Evolutionary conservation across 352 stramenopile species (phyloP).

Genomic region (Phytopythium chamaehyphon): DNA sequence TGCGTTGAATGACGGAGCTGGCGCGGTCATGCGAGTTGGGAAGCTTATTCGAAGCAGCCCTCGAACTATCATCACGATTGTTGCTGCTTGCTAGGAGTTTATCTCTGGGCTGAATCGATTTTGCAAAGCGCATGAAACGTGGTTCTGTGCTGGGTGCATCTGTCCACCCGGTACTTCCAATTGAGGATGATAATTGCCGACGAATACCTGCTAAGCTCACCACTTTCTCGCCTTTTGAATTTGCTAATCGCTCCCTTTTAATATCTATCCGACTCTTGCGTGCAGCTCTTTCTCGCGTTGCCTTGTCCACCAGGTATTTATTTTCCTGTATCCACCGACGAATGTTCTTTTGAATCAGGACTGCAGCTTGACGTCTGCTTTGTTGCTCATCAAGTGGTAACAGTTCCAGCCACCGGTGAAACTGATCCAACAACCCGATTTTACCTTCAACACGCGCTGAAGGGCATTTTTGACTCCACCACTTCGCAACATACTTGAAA

Average conservation of each 20-base stretch:
- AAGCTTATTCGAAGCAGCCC: conserved; percentile 4
- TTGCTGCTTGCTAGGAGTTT: conserved; percentile 3
- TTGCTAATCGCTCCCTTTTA: conserved; percentile 13
- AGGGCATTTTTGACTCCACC: conserved; percentile 9
- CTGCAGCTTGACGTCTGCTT: conserved; percentile 10
- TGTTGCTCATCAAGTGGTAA: conserved; percentile 19
- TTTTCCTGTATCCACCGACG: conserved; percentile 42
- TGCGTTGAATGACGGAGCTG: conserved; percentile 4
- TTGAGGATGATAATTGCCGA: background rate
- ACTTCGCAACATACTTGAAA: conserved; percentile 10
- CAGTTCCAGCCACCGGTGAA: conserved; percentile 21
- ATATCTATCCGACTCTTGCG: conserved; percentile 16
- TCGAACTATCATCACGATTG: background rate
- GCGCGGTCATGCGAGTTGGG: background rate
- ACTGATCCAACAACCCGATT: background rate
- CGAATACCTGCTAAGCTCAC: background rate
- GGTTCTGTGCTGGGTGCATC: background rate
- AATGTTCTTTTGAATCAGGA: conserved; percentile 47
- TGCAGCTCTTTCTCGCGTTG: conserved; percentile 25
- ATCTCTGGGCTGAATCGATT: conserved; percentile 26
- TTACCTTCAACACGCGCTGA: background rate
- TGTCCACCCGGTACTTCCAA: conserved; percentile 1
- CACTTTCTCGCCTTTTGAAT: background rate
- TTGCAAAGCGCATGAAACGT: conserved; percentile 23
- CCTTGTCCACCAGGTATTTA: conserved; percentile 26